Conservation (phyloP, 2,329 filamentous ascomycete genomes). For the Calycina herbarum region DNA sequence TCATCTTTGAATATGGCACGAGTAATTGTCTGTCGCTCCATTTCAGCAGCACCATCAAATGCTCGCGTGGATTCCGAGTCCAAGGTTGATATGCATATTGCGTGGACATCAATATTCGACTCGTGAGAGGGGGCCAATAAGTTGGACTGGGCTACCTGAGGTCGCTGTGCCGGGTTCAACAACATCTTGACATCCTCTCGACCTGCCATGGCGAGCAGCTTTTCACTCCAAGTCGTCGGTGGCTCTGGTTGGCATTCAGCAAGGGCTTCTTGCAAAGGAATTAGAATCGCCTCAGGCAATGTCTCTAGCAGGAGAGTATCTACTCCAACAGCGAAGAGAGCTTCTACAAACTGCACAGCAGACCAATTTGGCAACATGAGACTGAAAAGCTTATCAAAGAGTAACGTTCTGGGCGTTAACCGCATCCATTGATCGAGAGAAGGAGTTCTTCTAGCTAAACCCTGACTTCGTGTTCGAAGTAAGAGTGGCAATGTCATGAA, state of each 20-base stretch:
- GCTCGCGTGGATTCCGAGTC: conserved; percentile 60
- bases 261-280: conserved; percentile 80
- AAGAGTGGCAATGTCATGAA: conserved; percentile 54
- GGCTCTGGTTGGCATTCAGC: conserved; percentile 81
- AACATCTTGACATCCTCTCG: conserved; percentile 77
- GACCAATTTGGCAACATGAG: conserved; percentile 52
- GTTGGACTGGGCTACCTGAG: conserved; percentile 28
- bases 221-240: conserved; percentile 71
- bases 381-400: conserved; percentile 68
- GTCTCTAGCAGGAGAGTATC: conserved; percentile 70
- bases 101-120: conserved; percentile 71
- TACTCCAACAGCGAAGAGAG: conserved; percentile 71
- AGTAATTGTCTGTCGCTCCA: conserved; percentile 80
- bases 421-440: conserved; percentile 30
- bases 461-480: conserved; percentile 37
- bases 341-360: conserved; percentile 66
- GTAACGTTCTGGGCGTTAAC: conserved; percentile 64
- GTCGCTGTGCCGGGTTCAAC: conserved; percentile 49
- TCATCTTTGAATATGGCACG: conserved; percentile 89
- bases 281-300: conserved; percentile 79
- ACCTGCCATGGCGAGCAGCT: conserved; percentile 73
- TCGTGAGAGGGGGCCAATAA: conserved; percentile 57
- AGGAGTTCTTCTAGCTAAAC: conserved; percentile 19
- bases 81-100: conserved; percentile 65
- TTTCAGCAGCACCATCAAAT: conserved; percentile 78